These are phyloP conservation scores for Globisporangium cederbergense DNA, from an alignment of 352 stramenopile genomes.

Conservation along the genomic window DNA sequence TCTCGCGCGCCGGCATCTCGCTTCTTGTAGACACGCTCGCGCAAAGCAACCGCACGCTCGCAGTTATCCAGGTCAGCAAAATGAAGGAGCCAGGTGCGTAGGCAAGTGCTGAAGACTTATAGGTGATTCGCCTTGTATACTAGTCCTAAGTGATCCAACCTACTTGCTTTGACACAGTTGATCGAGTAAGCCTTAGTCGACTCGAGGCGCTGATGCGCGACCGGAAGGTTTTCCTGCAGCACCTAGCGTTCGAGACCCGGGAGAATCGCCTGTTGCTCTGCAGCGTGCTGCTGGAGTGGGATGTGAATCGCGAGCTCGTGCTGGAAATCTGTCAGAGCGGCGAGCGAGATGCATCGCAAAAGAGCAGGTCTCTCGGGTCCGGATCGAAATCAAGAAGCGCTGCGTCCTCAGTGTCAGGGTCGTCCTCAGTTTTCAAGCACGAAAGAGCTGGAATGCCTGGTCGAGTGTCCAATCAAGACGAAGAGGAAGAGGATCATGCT, in stretches of 20 bases:
- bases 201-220: slow-evolving; percentile 23
- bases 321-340: slow-evolving; percentile 45
- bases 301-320: slow-evolving; percentile 40
- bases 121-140: not conserved
- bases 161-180: not conserved
- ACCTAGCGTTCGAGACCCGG: slow-evolving; percentile 33
- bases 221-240: slow-evolving; percentile 28
- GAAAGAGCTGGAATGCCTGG: not conserved
- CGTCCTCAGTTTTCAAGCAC: not conserved
- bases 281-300: slow-evolving; percentile 51
- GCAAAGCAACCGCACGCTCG: slow-evolving; percentile 44
- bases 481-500: slow-evolving; percentile 12
- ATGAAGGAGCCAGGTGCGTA: slow-evolving; percentile 29
- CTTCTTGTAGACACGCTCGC: slow-evolving; percentile 34
- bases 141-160: not conserved
- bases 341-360: slow-evolving; percentile 7
- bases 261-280: slow-evolving; percentile 44
- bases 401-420: not conserved
- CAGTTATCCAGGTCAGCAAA: slow-evolving; percentile 32
- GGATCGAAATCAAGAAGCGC: not conserved
- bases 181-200: slow-evolving; percentile 16
- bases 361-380: not conserved
- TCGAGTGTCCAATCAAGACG: slow-evolving; percentile 9
- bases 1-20: slow-evolving; percentile 28
- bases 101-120: no score